Evolutionary conservation across 2,329 filamentous ascomycete genomes (phyloP).

Genomic region (Zymoseptoria pseudotritici): DNA sequence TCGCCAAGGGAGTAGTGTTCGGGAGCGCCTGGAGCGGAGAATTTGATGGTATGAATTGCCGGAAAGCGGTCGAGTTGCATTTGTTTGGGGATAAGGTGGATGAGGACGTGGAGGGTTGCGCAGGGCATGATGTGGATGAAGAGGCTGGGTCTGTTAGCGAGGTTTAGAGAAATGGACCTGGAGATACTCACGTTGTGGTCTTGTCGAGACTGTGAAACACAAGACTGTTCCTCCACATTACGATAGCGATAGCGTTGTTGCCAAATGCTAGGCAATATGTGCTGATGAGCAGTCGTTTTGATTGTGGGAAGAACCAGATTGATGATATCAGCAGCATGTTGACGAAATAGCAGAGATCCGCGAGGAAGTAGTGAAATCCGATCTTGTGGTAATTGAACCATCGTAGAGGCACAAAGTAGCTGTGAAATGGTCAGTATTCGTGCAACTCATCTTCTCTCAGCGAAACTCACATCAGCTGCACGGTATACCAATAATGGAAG

Average conservation of each 20-base stretch:
- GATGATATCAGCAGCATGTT: slow-evolving; percentile 76
- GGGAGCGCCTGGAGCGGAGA: slow-evolving; percentile 58
- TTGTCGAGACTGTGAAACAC: slow-evolving; percentile 99
- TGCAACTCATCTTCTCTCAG: not conserved
- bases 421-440: slow-evolving; percentile 14
- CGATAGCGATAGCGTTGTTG: slow-evolving; percentile 95
- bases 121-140: slow-evolving; percentile 99
- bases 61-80: slow-evolving; percentile 67
- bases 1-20: slow-evolving; percentile 66
- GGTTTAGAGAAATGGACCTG: slow-evolving; percentile 4
- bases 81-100: slow-evolving; percentile 66
- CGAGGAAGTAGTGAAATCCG: slow-evolving; percentile 94
- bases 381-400: slow-evolving; percentile 84
- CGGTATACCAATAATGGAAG: slow-evolving; percentile 81
- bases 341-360: slow-evolving; percentile 97
- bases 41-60: slow-evolving; percentile 75
- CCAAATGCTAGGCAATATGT: slow-evolving; percentile 89
- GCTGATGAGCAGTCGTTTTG: slow-evolving; percentile 84
- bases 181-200: slow-evolving; percentile 60
- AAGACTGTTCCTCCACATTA: slow-evolving; percentile 98
- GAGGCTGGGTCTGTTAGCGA: slow-evolving; percentile 45
- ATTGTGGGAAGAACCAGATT: slow-evolving; percentile 84
- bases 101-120: slow-evolving; percentile 82
- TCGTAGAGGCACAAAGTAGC: slow-evolving; percentile 96
- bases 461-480: slow-evolving; percentile 26